A percentile compares a stretch with the other conserved stretches of the same genome.
phyloP scores from a whole-genome alignment of 495 filamentous ascomycete genomes.

The Daldinia decipiens region DNA sequence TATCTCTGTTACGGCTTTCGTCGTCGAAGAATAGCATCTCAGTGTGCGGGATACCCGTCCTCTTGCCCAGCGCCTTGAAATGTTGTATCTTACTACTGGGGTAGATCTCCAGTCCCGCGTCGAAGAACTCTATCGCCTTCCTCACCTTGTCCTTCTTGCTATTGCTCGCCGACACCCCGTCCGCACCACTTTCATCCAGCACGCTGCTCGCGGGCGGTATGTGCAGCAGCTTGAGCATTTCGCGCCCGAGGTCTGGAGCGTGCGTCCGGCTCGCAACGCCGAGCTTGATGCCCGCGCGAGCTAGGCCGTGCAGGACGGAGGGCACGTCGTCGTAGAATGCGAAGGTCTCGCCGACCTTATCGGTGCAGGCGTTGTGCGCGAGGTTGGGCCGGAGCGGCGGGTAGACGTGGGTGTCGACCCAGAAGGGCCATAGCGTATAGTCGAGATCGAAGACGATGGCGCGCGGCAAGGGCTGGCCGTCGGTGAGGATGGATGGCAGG shows the following conservation, averaged over 20 bases:
- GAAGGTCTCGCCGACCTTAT: slow-evolving; percentile 79
- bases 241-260: slow-evolving; percentile 79
- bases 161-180: slow-evolving; percentile 9
- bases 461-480: slow-evolving; percentile 83
- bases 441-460: slow-evolving; percentile 93
- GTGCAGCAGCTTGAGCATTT: slow-evolving; percentile 80
- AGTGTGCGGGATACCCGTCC: slow-evolving; percentile 71
- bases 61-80: slow-evolving; percentile 75
- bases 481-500: slow-evolving; percentile 61
- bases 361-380: slow-evolving; percentile 60
- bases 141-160: slow-evolving; percentile 54
- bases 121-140: slow-evolving; percentile 79
- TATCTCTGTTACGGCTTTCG: slow-evolving; percentile 85
- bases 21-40: slow-evolving; percentile 99
- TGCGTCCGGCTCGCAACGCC: slow-evolving; percentile 85
- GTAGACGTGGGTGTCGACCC: slow-evolving; percentile 92
- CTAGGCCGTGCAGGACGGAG: slow-evolving; percentile 71
- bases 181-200: slow-evolving; percentile 10
- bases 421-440: slow-evolving; percentile 98
- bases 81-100: slow-evolving; percentile 87
- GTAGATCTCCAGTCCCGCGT: slow-evolving; percentile 85
- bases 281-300: slow-evolving; percentile 65
- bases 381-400: slow-evolving; percentile 75
- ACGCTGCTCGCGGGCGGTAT: slow-evolving; percentile 61
- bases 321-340: slow-evolving; percentile 85